These are phyloP conservation scores for Hypomyces rosellus DNA, from an alignment of 2,329 filamentous ascomycete species.

Conservation along the genomic window DNA sequence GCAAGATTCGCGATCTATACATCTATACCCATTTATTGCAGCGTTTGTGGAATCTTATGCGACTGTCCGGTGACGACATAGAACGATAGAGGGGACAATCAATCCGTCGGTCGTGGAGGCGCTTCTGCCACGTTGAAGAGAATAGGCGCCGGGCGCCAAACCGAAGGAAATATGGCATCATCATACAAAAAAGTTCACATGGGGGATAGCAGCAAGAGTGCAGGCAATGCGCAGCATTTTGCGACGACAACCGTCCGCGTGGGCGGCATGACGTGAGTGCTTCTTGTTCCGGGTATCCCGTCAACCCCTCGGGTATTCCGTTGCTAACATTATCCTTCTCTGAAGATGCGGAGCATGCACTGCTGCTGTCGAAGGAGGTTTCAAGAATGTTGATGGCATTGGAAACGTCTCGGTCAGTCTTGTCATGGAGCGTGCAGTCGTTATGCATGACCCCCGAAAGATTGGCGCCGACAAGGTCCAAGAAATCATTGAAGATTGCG, in stretches of 20 bases:
- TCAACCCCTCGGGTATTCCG: not conserved
- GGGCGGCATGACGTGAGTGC: slow-evolving; percentile 71
- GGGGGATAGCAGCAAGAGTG: slow-evolving; percentile 26
- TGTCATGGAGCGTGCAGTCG: slow-evolving; percentile 91
- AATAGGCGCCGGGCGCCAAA: not conserved
- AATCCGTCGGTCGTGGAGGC: too few species aligned
- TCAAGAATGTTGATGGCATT: slow-evolving; percentile 74
- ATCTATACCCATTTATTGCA: too few species aligned
- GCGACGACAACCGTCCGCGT: slow-evolving; percentile 87
- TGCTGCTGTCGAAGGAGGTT: slow-evolving; percentile 87
- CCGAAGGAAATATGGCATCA: slow-evolving; percentile 40
- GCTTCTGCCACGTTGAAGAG: too few species aligned
- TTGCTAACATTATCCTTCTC: slow-evolving; percentile 33
- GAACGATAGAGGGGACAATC: not conserved
- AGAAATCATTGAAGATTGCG: slow-evolving; percentile 84
- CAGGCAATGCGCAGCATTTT: slow-evolving; percentile 49
- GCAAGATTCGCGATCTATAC: too few species aligned
- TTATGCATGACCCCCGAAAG: slow-evolving; percentile 75
- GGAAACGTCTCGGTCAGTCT: slow-evolving; percentile 86
- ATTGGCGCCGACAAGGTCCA: slow-evolving; percentile 70
- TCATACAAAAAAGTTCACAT: slow-evolving; percentile 42
- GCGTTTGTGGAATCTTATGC: not conserved
- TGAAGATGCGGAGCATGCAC: slow-evolving; percentile 86
- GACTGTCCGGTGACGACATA: not conserved
- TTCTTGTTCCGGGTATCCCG: not conserved